phyloP scores from a whole-genome alignment of 140 eudicot genomes.

The Ambrosia hybrid region DNA sequence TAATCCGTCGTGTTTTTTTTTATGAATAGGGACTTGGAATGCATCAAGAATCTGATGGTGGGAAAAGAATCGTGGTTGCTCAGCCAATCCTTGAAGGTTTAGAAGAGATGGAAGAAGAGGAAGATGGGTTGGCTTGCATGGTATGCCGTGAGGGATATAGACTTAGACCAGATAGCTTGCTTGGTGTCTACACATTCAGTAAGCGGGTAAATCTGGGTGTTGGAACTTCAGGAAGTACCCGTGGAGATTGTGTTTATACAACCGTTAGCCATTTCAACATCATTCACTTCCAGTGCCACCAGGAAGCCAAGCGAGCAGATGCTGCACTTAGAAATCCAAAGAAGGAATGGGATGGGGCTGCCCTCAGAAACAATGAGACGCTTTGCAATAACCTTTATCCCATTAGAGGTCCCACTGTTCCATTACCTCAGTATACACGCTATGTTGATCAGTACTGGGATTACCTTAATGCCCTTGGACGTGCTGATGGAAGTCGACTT shows the following conservation, averaged over 20 bases:
- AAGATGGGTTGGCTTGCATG: constrained; percentile 99
- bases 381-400: constrained; percentile 92
- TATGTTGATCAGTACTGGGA: constrained; percentile 97
- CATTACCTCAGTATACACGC: constrained; percentile 71
- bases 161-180: constrained; percentile 72
- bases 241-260: constrained; percentile 96
- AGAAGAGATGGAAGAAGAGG: constrained; percentile 98
- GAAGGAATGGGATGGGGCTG: constrained; percentile 99
- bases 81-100: constrained; percentile 91
- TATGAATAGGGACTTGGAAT: constrained; percentile 73
- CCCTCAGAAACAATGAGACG: constrained; percentile 92
- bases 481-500: constrained; percentile 95
- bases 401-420: constrained; percentile 86
- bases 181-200: constrained; percentile 95
- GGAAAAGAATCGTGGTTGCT: constrained; percentile 82
- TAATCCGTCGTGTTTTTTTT: background rate
- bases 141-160: constrained; percentile 98
- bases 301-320: constrained; percentile 98
- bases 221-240: constrained; percentile 79
- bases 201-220: constrained; percentile 94
- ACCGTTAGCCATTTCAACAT: constrained; percentile 97
- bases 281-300: constrained; percentile 98
- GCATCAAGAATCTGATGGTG: constrained; percentile 92
- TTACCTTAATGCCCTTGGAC: constrained; percentile 92
- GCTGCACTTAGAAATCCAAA: constrained; percentile 87